Conservation (phyloP, 2,329 filamentous ascomycete species). For the Beauveria sp. region DNA sequence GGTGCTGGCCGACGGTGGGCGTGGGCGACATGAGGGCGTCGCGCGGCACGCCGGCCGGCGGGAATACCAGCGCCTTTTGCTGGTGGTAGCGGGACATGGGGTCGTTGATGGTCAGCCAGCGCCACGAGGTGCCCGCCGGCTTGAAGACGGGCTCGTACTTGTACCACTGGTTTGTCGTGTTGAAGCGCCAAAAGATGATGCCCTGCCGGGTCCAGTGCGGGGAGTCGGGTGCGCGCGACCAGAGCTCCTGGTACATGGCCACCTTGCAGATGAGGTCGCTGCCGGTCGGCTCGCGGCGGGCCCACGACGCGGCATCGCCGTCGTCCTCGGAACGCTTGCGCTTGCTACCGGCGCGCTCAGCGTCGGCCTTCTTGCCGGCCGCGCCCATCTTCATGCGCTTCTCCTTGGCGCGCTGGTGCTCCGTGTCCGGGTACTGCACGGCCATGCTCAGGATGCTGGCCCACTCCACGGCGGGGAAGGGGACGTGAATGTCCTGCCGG, state of each 20-base stretch:
- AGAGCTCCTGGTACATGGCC: constrained; percentile 61
- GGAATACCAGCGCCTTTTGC: constrained; percentile 35
- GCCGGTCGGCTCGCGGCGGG: constrained; percentile 34
- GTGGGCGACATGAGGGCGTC: constrained; percentile 48
- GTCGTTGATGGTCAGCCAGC: constrained; percentile 54
- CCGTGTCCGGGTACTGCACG: constrained; percentile 41
- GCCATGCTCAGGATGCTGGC: constrained; percentile 51
- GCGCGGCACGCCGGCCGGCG: constrained; percentile 24
- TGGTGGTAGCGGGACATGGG: constrained; percentile 52
- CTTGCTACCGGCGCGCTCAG: constrained; percentile 27
- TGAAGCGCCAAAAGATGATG: constrained; percentile 58
- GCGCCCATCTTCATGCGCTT: constrained; percentile 26
- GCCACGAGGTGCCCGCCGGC: constrained; percentile 49
- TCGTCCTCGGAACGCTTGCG: constrained; percentile 34
- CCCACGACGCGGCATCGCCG: constrained; percentile 32
- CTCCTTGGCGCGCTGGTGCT: constrained; percentile 30
- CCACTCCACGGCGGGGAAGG: constrained; percentile 51
- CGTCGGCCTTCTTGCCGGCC: constrained; percentile 25
- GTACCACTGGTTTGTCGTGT: constrained; percentile 43
- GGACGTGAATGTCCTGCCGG: constrained; percentile 44
- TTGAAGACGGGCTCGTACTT: constrained; percentile 41
- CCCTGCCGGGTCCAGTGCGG: constrained; percentile 48
- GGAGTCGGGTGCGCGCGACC: constrained; percentile 42
- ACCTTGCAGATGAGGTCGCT: constrained; percentile 53
- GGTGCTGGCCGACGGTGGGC: constrained; percentile 41